phyloP scores from a whole-genome alignment of 225 moss, liverwort and hornwort species.

The Marchantia paleacea region DNA sequence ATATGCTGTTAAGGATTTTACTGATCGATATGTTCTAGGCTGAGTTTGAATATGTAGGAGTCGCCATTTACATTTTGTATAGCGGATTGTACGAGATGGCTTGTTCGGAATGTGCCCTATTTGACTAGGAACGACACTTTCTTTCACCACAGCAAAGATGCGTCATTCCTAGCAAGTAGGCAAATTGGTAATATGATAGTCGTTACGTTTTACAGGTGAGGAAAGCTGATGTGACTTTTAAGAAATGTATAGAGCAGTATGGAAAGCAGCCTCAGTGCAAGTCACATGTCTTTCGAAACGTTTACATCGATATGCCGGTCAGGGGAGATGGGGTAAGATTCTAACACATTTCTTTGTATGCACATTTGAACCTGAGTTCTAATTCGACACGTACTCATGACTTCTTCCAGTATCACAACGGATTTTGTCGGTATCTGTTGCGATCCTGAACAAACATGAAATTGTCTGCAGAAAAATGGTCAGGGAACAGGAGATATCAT shows the following conservation, averaged over 20 bases:
- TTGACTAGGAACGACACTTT: background rate
- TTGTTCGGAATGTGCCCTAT: background rate
- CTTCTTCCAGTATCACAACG: background rate
- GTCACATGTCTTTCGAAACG: constrained; percentile 81
- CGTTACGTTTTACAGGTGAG: constrained; percentile 57
- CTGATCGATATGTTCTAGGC: background rate
- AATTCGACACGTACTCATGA: background rate
- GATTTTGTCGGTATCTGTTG: background rate
- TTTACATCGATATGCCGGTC: constrained; percentile 63
- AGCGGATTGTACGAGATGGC: background rate
- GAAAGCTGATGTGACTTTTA: constrained; percentile 88
- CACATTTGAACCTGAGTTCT: background rate
- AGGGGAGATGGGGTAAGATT: constrained; percentile 65
- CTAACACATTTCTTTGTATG: background rate
- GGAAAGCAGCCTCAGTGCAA: constrained; percentile 93
- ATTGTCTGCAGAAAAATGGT: constrained; percentile 54
- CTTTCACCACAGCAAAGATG: background rate
- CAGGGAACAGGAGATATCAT: constrained; percentile 91
- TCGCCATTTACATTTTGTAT: background rate
- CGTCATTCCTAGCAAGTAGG: background rate
- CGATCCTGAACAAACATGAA: constrained; percentile 4
- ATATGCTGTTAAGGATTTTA: background rate
- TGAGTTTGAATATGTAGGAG: background rate
- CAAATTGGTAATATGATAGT: background rate
- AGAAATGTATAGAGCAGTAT: constrained; percentile 88